Percentiles rank a stretch among this genome's conserved stretches.
Evolutionary conservation across 345 rosid species (phyloP).

Genomic region (Brassica incana): DNA sequence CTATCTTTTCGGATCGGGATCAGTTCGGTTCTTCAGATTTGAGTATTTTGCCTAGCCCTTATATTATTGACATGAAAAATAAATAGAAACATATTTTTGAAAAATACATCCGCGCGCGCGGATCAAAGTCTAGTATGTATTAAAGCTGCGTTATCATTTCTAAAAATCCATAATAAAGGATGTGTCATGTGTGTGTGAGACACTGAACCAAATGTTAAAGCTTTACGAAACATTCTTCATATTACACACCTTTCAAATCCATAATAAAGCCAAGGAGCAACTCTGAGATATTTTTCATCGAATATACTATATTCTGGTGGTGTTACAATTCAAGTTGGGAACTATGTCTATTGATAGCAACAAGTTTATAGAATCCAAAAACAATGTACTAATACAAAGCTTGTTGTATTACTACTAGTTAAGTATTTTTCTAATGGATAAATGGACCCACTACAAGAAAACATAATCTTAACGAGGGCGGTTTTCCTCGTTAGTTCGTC

Average conservation of each 20-base stretch:
- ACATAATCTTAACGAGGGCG: too few species aligned
- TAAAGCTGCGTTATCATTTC: too few species aligned
- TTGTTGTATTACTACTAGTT: constrained; percentile 11
- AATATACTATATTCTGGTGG: background rate
- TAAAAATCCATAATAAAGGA: background rate
- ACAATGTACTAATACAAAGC: background rate
- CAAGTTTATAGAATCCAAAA: constrained; percentile 18
- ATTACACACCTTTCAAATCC: constrained; percentile 4
- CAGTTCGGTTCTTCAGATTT: too few species aligned
- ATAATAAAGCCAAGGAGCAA: background rate
- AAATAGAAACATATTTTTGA: too few species aligned
- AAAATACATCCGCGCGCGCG: too few species aligned
- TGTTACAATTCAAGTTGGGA: constrained; percentile 26
- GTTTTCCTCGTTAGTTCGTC: too few species aligned
- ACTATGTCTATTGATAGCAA: constrained; percentile 13
- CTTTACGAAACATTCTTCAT: constrained; percentile 37
- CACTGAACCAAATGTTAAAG: constrained; percentile 24
- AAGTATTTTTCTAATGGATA: background rate
- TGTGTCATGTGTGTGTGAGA: constrained; percentile 17
- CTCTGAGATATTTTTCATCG: background rate
- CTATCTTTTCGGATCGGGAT: too few species aligned
- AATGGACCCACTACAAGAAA: too few species aligned
- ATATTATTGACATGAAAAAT: too few species aligned
- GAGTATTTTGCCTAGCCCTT: too few species aligned
- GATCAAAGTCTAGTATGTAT: too few species aligned